Percentiles rank a stretch among this genome's conserved stretches.
Conservation (phyloP, 345 rosid species). For the Theobroma cacao region DNA sequence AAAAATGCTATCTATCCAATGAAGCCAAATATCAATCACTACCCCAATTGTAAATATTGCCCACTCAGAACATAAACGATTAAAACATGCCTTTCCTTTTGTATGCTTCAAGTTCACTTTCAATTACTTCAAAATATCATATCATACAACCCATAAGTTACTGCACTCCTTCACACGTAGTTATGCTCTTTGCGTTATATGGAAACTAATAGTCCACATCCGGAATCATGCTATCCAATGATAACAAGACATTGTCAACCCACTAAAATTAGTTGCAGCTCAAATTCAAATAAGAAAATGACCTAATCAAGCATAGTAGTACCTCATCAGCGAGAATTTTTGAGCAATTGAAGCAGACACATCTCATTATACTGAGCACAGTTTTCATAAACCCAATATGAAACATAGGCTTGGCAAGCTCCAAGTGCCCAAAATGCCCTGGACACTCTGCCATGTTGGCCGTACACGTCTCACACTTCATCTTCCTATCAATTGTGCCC, state of each 20-base stretch:
- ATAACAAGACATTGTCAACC: background rate
- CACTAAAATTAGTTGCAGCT: no score
- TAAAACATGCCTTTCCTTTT: background rate
- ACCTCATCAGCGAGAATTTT: slow-evolving; percentile 94
- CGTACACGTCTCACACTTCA: slow-evolving; percentile 89
- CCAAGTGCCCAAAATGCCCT: slow-evolving; percentile 93
- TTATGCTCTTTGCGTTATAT: background rate
- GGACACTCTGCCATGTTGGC: slow-evolving; percentile 98
- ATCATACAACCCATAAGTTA: background rate
- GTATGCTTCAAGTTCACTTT: background rate
- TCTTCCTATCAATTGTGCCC: slow-evolving; percentile 88
- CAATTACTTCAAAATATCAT: background rate
- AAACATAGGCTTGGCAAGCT: slow-evolving; percentile 97
- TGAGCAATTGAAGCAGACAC: slow-evolving; percentile 94
- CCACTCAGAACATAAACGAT: background rate
- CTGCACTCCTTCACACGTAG: background rate
- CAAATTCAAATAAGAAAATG: background rate
- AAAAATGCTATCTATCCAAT: background rate
- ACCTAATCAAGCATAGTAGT: slow-evolving; percentile 16
- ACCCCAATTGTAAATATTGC: background rate
- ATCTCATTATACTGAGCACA: slow-evolving; percentile 84
- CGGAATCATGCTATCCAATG: background rate
- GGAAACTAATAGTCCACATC: background rate
- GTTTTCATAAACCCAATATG: slow-evolving; percentile 94
- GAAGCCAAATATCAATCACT: background rate